Evolutionary conservation across 805 yeast species (phyloP).

Genomic region (Candida patagonica): DNA sequence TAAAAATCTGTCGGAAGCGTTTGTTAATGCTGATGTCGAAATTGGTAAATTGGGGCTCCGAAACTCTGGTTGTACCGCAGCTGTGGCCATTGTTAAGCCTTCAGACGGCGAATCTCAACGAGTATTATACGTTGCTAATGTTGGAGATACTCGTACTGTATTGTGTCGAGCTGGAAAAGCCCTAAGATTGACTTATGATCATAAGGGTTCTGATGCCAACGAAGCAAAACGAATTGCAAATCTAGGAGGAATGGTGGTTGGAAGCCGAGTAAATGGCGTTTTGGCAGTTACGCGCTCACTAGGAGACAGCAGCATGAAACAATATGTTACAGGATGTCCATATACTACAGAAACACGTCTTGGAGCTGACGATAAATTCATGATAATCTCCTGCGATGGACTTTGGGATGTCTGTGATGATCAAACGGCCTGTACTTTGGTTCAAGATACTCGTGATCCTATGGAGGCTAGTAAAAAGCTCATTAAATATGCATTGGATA

Average conservation of each 20-base stretch:
- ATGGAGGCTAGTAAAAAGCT: constrained; percentile 56
- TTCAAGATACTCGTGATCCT: constrained; percentile 47
- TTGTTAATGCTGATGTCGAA: constrained; percentile 63
- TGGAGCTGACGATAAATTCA: constrained; percentile 55
- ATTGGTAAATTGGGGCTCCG: constrained; percentile 55
- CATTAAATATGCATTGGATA: constrained; percentile 64
- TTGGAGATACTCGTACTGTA: constrained; percentile 85
- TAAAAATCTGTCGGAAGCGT: constrained; percentile 57
- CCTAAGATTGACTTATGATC: constrained; percentile 79
- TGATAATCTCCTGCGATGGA: constrained; percentile 93
- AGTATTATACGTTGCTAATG: constrained; percentile 87
- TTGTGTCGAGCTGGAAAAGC: constrained; percentile 68
- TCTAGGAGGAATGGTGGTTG: constrained; percentile 80
- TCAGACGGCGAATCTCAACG: constrained; percentile 26
- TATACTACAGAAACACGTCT: constrained; percentile 84
- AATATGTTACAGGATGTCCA: constrained; percentile 80
- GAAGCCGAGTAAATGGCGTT: constrained; percentile 90
- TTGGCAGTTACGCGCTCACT: constrained; percentile 88
- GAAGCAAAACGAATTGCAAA: constrained; percentile 70
- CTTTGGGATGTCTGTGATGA: constrained; percentile 92
- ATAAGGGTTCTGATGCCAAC: constrained; percentile 74
- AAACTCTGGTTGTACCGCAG: constrained; percentile 89
- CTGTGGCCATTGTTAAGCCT: constrained; percentile 61
- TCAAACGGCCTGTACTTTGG: constrained; percentile 69
- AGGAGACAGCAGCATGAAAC: constrained; percentile 91